Evolutionary conservation across 441 rosid species (phyloP).

Genomic region (Flueggea neowawraea): DNA sequence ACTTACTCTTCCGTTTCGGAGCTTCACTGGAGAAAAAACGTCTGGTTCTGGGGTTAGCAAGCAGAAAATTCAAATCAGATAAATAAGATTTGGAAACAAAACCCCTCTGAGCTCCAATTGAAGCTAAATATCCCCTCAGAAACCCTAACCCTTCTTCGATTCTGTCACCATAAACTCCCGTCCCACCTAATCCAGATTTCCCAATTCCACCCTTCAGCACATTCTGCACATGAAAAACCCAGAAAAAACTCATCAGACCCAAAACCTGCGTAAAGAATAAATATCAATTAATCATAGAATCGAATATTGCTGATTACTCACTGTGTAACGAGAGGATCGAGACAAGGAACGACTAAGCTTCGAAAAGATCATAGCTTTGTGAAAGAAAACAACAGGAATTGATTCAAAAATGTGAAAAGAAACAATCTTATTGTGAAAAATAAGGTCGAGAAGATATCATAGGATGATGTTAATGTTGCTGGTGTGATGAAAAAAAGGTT

Average conservation of each 20-base stretch:
- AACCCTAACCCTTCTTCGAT: conserved; percentile 47
- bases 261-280: not conserved
- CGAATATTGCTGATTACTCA: conserved; percentile 14
- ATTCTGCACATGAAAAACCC: conserved; percentile 22
- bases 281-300: not conserved
- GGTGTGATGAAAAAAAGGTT: too few species aligned
- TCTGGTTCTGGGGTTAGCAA: conserved; percentile 45
- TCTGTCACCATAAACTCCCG: not conserved
- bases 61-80: conserved; percentile 37
- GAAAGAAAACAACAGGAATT: too few species aligned
- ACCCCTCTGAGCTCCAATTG: conserved; percentile 36
- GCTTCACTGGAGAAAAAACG: conserved; percentile 45
- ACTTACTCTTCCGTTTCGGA: conserved; percentile 56
- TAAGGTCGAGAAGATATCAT: too few species aligned
- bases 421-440: too few species aligned
- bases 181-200: conserved; percentile 33
- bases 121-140: conserved; percentile 54
- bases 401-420: too few species aligned
- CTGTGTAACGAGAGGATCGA: conserved; percentile 59
- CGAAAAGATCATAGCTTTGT: conserved; percentile 22
- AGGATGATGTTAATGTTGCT: too few species aligned
- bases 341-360: conserved; percentile 52
- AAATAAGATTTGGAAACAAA: conserved; percentile 17
- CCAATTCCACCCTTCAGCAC: conserved; percentile 26
- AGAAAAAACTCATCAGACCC: not conserved